phyloP scores from a whole-genome alignment of 2,329 filamentous ascomycete genomes.

The Colletotrichum falcatum region DNA sequence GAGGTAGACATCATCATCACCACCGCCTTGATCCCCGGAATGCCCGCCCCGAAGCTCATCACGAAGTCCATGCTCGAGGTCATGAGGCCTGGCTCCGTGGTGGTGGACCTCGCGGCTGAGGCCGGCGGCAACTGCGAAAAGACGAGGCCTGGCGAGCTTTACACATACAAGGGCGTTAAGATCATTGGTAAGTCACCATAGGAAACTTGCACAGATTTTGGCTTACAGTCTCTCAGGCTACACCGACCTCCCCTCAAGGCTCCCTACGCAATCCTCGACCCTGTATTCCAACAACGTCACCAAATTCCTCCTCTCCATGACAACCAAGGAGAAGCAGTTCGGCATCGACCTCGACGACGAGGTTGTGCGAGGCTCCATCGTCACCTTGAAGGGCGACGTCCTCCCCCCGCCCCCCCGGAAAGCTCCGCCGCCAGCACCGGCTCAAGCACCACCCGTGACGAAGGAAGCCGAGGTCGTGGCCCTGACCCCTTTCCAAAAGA shows the following conservation, averaged over 20 bases:
- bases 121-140: constrained; percentile 90
- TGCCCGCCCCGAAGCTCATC: constrained; percentile 85
- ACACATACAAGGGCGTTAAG: constrained; percentile 81
- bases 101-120: constrained; percentile 90
- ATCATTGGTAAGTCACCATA: constrained; percentile 74
- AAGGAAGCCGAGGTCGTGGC: constrained; percentile 71
- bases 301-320: constrained; percentile 86
- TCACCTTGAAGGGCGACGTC: constrained; percentile 81
- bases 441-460: constrained; percentile 50
- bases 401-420: constrained; percentile 81
- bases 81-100: constrained; percentile 90
- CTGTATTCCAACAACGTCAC: constrained; percentile 95
- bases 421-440: constrained; percentile 64
- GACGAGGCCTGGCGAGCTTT: constrained; percentile 78
- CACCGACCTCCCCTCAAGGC: constrained; percentile 86
- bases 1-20: constrained; percentile 95
- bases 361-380: constrained; percentile 86
- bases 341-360: constrained; percentile 86
- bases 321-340: constrained; percentile 81
- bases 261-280: constrained; percentile 90
- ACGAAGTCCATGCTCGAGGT: constrained; percentile 82
- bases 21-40: constrained; percentile 90
- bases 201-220: neutral
- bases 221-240: constrained; percentile 67
- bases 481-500: constrained; percentile 85